phyloP scores from a whole-genome alignment of 345 rosid genomes.

The Bruguiera parviflora region DNA sequence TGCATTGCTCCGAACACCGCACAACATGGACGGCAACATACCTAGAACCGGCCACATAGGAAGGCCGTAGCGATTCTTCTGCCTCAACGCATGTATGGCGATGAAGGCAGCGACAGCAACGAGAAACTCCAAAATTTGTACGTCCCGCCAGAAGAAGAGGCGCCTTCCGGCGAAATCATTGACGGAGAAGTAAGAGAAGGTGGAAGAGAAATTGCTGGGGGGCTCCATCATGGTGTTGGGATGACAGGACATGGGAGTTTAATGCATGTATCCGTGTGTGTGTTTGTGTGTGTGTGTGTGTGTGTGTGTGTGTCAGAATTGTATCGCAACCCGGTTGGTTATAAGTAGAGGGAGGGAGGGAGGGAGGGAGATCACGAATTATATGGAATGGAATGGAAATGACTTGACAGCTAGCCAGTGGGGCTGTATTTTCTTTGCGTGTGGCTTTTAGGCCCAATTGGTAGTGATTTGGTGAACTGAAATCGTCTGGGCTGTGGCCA shows the following conservation, averaged over 20 bases:
- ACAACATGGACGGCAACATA: conserved; percentile 76
- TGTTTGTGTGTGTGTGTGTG: too few relatives aligned
- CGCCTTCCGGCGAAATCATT: conserved; percentile 3
- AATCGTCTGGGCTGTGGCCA: conserved; percentile 18
- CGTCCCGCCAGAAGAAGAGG: conserved; percentile 40
- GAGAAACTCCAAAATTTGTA: conserved; percentile 49
- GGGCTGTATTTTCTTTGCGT: conserved; percentile 41
- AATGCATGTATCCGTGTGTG: conserved; percentile 17
- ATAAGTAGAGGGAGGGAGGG: neutral
- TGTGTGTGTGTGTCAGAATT: too few relatives aligned
- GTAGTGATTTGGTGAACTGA: conserved; percentile 89
- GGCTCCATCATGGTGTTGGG: conserved; percentile 41
- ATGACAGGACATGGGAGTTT: conserved; percentile 19
- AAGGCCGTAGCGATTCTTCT: conserved; percentile 47
- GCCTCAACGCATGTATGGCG: conserved; percentile 49
- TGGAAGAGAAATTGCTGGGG: conserved; percentile 25
- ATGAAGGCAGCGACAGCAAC: conserved; percentile 48
- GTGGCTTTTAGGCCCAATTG: conserved; percentile 42
- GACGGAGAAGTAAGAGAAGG: conserved; percentile 12
- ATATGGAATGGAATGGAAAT: conserved; percentile 8
- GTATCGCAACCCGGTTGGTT: too few relatives aligned
- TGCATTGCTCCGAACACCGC: conserved; percentile 40
- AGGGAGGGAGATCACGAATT: conserved; percentile 30
- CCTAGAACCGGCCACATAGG: conserved; percentile 88
- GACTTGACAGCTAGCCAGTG: too few relatives aligned